Evolutionary conservation across 768 basidiomycete species (phyloP), one percentile per base, ranked within the genome.

Genomic region (Chalciporus chontae): DNA sequence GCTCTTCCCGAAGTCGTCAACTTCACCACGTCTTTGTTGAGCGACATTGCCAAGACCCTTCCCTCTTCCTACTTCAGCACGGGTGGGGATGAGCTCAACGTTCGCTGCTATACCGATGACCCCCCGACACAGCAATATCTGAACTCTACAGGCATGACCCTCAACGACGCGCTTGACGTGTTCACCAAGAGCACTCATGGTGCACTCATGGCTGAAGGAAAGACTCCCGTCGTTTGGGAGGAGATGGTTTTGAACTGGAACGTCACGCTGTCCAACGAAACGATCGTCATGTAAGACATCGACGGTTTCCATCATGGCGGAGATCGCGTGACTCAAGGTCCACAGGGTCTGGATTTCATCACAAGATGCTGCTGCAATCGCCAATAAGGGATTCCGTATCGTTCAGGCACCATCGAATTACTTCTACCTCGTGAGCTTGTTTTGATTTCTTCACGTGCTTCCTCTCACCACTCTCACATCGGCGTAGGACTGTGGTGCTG

Each of bases 141-240:
- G 40, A 69, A 69, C n/a, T 47, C 59, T 3, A 74, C 67, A 37
- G 77, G 76, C 4, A 70, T 70, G 60, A 87, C 81, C 0, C 59
- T 94, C 9, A 73, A 80, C 31, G 69, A 86, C 47, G 88, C 88
- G 0, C 67, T 94, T 34, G 73, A 79, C 55, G 57, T 62, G 2
- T 93, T 92, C 58, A 81, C 79, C 0, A 64, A 77, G 46, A 73
- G 71, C 0, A 82, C 81, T 1, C 90, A 91, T 62, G 64, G 59
- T 0, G 77, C 78, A 3, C 66, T 93, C 41, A 69, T 65, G 8
- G 66, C 67, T 0, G 59, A 75, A 1, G 84, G 83, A 0, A 93
- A 92, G 69, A 85, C 78, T 0, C 84, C 89, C 1, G 81, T 91
- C 27, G 88, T 93, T 6, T 92, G 89, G 86, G 84, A 93, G 71